Percentiles rank a stretch among this genome's conserved stretches.
Evolutionary conservation across 2,329 filamentous ascomycete species (phyloP).

Genomic region (Hymenoscyphus albidus): DNA sequence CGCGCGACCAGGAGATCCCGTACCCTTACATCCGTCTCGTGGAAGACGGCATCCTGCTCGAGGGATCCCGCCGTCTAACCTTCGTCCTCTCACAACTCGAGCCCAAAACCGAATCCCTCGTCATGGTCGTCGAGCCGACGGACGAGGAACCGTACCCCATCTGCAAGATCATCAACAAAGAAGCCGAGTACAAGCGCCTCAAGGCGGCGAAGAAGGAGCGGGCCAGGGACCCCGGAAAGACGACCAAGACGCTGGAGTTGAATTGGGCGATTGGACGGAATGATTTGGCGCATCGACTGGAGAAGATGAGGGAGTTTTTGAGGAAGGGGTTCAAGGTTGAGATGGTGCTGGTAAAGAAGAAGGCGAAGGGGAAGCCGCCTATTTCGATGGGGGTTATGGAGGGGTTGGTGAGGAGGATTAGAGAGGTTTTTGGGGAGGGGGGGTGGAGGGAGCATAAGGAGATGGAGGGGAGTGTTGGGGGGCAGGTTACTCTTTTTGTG

Average conservation of each 20-base stretch:
- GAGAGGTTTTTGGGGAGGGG: slow-evolving; percentile 35
- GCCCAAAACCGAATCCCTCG: slow-evolving; percentile 46
- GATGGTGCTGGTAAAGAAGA: slow-evolving; percentile 65
- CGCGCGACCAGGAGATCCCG: slow-evolving; percentile 47
- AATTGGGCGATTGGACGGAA: slow-evolving; percentile 81
- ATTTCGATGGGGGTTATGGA: slow-evolving; percentile 52
- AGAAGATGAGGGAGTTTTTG: slow-evolving; percentile 65
- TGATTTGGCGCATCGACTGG: slow-evolving; percentile 70
- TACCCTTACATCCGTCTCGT: slow-evolving; percentile 43
- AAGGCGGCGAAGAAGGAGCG: slow-evolving; percentile 38
- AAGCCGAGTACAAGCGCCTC: slow-evolving; percentile 44
- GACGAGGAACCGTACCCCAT: slow-evolving; percentile 44
- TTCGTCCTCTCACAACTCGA: slow-evolving; percentile 45
- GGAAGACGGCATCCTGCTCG: slow-evolving; percentile 36
- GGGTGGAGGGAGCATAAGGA: slow-evolving; percentile 44
- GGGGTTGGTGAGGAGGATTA: slow-evolving; percentile 51
- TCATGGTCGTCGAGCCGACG: slow-evolving; percentile 42
- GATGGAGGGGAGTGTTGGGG: slow-evolving; percentile 44
- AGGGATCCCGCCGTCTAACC: slow-evolving; percentile 31
- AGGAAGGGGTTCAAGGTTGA: slow-evolving; percentile 72
- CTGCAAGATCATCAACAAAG: slow-evolving; percentile 66
- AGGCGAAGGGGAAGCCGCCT: slow-evolving; percentile 54
- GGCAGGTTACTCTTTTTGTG: slow-evolving; percentile 42
- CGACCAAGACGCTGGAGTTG: slow-evolving; percentile 75
- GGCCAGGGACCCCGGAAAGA: slow-evolving; percentile 35